Base-by-base conservation (phyloP, 352 stramenopile species). In the Aphanomyces astaci region DNA sequence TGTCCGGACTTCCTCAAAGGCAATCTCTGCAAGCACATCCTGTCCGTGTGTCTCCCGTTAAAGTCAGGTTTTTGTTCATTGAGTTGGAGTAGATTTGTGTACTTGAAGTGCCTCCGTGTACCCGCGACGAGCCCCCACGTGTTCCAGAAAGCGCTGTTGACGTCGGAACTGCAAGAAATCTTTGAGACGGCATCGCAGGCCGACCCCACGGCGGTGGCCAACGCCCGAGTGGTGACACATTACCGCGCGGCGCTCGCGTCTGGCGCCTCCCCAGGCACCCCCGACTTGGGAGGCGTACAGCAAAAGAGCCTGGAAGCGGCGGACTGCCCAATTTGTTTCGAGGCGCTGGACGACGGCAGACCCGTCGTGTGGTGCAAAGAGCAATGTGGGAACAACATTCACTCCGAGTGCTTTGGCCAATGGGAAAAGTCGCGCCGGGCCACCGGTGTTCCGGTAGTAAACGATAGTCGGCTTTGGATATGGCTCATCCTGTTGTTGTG, bases 21-120 rank as follows among this genome's bases (percentile, higher is more conserved):
- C 25, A 59, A 59, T n/a, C 51, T 59, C 22, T 59, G 51, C 51
- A 59, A 59, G 30, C 51, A 59, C 30, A 59, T 59, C 30, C 30
- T 59, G 51, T 59, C n/a, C n/a, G n/a, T n/a, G n/a, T n/a, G n/a
- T n/a, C n/a, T n/a, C n/a, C n/a, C n/a, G n/a, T n/a, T n/a, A n/a
- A n/a, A n/a, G n/a, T n/a, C n/a, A n/a, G n/a, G n/a, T n/a, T n/a
- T n/a, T n/a, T n/a, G n/a, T n/a, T n/a, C n/a, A n/a, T n/a, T n/a
- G n/a, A n/a, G n/a, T n/a, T n/a, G n/a, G n/a, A n/a, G n/a, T n/a
- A 59, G 51, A 36, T 59, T 59, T 36, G 51, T 59, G 7, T 59
- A 36, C 22, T 36, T 59, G 51, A 59, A 59, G n/a, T 59, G 51
- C 24, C 51, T 59, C 9, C 51, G 51, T n/a, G 22, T 59, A 25